Evolutionary conservation across 345 rosid species (phyloP).

Genomic region (Diplotaxis tenuifolia): DNA sequence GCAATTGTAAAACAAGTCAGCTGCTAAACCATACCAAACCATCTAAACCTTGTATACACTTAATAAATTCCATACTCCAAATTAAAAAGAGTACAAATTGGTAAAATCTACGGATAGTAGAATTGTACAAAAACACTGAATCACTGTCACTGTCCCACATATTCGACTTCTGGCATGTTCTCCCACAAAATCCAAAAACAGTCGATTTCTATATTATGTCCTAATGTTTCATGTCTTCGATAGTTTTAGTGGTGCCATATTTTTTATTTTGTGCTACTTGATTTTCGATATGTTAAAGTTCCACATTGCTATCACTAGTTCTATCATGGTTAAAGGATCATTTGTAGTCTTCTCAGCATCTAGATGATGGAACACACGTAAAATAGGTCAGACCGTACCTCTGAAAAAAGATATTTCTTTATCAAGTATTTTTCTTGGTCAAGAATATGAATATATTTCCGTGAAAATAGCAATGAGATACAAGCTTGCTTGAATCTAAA

Average conservation of each 20-base stretch:
- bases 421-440: too few species aligned
- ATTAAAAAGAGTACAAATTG: background rate
- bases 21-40: too few species aligned
- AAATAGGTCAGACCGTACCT: constrained; percentile 45
- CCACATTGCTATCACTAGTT: background rate
- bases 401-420: background rate
- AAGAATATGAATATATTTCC: too few species aligned
- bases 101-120: background rate
- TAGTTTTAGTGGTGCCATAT: background rate
- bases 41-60: too few species aligned
- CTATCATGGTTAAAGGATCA: background rate
- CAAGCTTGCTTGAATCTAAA: too few species aligned
- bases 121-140: background rate
- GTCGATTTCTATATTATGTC: background rate
- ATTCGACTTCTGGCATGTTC: background rate
- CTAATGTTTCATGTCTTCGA: background rate
- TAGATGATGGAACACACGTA: background rate
- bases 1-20: too few species aligned
- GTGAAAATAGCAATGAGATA: too few species aligned
- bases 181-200: background rate
- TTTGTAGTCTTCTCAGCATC: background rate
- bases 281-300: background rate
- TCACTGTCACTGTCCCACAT: background rate
- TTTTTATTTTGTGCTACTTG: background rate
- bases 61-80: background rate